Evolutionary conservation across 495 filamentous ascomycete species (phyloP).

Genomic region (Parmelia sp.): DNA sequence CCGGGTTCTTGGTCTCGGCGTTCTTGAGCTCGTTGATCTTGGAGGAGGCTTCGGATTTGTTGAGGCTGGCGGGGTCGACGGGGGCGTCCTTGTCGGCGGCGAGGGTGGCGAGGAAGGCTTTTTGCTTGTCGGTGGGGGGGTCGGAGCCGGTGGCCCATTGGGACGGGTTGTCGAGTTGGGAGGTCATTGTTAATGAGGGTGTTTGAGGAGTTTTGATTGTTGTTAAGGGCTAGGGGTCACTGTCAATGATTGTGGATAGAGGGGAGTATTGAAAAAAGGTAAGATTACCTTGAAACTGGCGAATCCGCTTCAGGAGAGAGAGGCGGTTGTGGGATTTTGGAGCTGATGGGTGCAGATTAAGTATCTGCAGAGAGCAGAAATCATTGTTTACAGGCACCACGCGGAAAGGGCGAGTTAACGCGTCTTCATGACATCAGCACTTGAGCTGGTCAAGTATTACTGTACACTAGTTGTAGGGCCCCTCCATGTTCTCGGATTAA

Average conservation of each 20-base stretch:
- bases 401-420: neutral
- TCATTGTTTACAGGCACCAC: neutral
- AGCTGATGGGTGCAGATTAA: neutral
- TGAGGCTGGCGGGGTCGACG: conserved; percentile 21
- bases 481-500: no score
- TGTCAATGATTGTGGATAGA: neutral
- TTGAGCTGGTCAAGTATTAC: neutral
- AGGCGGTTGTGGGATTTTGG: neutral
- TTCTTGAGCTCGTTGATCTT: conserved; percentile 29
- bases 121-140: conserved; percentile 24
- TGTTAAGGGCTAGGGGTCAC: neutral
- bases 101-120: conserved; percentile 25
- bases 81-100: conserved; percentile 20
- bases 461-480: neutral
- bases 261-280: neutral
- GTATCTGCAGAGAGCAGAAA: neutral
- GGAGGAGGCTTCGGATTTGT: conserved; percentile 24
- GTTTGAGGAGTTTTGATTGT: neutral
- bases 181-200: conserved; percentile 14
- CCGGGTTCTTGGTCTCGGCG: conserved; percentile 18
- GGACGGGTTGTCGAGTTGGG: conserved; percentile 26
- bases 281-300: neutral
- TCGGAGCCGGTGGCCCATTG: conserved; percentile 26
- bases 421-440: neutral
- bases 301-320: neutral